Evolutionary conservation across 2,329 filamentous ascomycete genomes (phyloP), one percentile per base, ranked within the genome.

Genomic region (Alternaria brassicicola): DNA sequence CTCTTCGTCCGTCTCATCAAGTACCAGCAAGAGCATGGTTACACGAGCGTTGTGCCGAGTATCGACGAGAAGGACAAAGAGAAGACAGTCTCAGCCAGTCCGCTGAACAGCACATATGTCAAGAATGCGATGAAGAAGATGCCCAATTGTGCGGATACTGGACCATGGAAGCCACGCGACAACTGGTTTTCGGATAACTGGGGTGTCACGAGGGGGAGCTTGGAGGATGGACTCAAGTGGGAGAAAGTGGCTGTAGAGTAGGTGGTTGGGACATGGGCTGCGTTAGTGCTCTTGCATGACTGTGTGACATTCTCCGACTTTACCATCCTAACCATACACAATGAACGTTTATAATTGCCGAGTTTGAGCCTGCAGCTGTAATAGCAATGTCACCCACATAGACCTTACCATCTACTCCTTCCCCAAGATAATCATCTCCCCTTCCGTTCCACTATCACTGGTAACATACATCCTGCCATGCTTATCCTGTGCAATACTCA

Each of bases 61-160:
- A 76, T 77, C 23, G 69, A 81, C 4, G 70, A 78, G 4, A 67
- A 72, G 3, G 67, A 77, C 38, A 71, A 64, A 12, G 78, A 83
- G 71, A 66, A 78, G 21, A 76, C 76, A 12, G 69, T 68, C 56
- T 72, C 75, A 1, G 69, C 83, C 31, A 69, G 85, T 55, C 77
- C 75, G 10, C 63, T 87, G 8, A 81, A 73, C 5, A 81, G 80
- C 5, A 86, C 84, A 0, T 87, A 87, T 64, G 62, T 86, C 2
- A 78, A 79, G 62, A 78, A 76, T 31, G 80, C 77, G 2, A 59
- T 69, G 23, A 57, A 33, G 12, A 56, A 51, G 17, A 70, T 86
- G 47, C 85, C 85, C 0, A 83, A 81, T 61, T 80, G 78, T 1
- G 84, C 82, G 2, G 72, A 75, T 12, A 66, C 65, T 6, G 80